Conservation (phyloP, 164 flowering plant species). For the Berberis vulgaris region DNA sequence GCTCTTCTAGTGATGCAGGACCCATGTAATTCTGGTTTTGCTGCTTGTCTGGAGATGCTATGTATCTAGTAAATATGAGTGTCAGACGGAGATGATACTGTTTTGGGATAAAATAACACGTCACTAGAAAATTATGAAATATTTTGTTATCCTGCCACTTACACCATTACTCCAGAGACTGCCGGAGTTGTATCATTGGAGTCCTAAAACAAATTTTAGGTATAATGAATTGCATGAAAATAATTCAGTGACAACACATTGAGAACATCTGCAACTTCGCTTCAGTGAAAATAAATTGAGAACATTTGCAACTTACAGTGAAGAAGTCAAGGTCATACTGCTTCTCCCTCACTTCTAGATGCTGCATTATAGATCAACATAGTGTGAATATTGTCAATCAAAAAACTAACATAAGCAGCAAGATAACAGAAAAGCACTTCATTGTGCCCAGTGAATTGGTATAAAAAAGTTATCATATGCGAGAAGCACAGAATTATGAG, state of each 20-base stretch:
- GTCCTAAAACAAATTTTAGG: conserved; percentile 37
- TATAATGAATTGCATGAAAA: background rate
- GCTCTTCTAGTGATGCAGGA: conserved; percentile 80
- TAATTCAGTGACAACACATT: background rate
- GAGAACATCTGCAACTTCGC: background rate
- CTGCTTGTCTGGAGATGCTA: conserved; percentile 75
- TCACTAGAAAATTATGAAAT: background rate
- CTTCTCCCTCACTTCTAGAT: conserved; percentile 94
- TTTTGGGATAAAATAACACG: background rate
- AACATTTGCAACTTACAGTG: conserved; percentile 46
- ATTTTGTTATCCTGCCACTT: conserved; percentile 27
- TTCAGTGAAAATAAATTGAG: background rate
- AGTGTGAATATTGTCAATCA: conserved; percentile 5
- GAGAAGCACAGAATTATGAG: background rate
- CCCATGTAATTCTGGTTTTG: conserved; percentile 71
- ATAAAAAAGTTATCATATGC: background rate
- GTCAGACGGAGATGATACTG: background rate
- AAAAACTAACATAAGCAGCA: background rate
- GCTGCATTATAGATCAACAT: conserved; percentile 31
- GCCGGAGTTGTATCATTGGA: conserved; percentile 42
- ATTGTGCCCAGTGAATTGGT: background rate
- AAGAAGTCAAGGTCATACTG: conserved; percentile 87
- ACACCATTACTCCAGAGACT: conserved; percentile 74
- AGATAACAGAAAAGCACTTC: conserved; percentile 4
- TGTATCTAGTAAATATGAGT: conserved; percentile 37